Evolutionary conservation across 2,329 filamentous ascomycete species (phyloP).

Genomic region (Trichoderma sp.): DNA sequence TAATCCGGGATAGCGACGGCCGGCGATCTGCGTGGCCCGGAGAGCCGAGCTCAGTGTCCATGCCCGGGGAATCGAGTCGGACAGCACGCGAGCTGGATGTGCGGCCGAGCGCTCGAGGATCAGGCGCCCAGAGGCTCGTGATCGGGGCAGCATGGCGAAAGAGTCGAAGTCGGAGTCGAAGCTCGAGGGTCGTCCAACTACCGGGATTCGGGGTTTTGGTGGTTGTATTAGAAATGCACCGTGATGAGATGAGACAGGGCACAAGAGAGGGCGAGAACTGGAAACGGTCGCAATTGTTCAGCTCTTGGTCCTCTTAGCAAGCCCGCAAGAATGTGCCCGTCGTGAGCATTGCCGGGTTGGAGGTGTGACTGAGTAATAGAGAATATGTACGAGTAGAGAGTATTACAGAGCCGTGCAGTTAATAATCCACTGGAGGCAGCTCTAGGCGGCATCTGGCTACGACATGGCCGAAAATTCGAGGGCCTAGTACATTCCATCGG

Average conservation of each 20-base stretch:
- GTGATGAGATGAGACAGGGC: neutral
- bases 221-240: neutral
- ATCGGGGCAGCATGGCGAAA: slow-evolving; percentile 44
- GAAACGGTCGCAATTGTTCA: neutral
- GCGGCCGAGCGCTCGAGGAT: slow-evolving; percentile 39
- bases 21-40: slow-evolving; percentile 35
- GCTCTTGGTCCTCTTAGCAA: slow-evolving; percentile 10
- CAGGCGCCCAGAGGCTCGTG: slow-evolving; percentile 43
- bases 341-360: slow-evolving; percentile 35
- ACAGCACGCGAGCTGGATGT: slow-evolving; percentile 30
- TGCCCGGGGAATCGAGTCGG: slow-evolving; percentile 30
- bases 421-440: slow-evolving; percentile 16
- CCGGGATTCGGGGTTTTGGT: neutral
- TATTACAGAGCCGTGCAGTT: neutral
- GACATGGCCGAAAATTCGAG: slow-evolving; percentile 33
- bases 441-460: slow-evolving; percentile 32
- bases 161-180: neutral
- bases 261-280: neutral
- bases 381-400: neutral
- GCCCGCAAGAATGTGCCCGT: slow-evolving; percentile 22
- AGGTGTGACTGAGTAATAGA: slow-evolving; percentile 28
- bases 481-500: slow-evolving; percentile 37
- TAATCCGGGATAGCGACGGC: slow-evolving; percentile 34
- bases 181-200: neutral
- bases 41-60: slow-evolving; percentile 33